Base-by-base conservation (phyloP, 768 basidiomycete species). In the Tylopilus plumbeoviolaceoides region DNA sequence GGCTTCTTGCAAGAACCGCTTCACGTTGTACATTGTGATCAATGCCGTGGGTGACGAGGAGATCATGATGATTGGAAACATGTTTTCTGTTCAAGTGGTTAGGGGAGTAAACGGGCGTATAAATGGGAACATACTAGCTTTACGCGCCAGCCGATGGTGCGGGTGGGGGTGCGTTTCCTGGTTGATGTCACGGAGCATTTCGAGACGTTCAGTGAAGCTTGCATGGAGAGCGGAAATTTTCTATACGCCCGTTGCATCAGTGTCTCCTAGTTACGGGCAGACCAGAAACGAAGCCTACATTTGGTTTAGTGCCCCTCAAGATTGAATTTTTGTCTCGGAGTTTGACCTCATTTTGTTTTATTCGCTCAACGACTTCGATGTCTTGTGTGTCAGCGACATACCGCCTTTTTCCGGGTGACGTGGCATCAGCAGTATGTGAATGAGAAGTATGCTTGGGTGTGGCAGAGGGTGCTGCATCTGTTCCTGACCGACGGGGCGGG, bases 21-120 rank as follows among this genome's bases (percentile, higher is more conserved):
- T 91, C 51, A 98, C 92, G 63, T 99, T 99, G 28, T 46, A 46
- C 50, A 51, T 51, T 4, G 44, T 51, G 28, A 99, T 86, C 50
- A 99, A 81, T 4, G 93, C 85, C 2, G 95, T 98, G 0, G 94
- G 94, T 17, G 15, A 94, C 0, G 94, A 95, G 0, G 95, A 95
- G 41, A 99, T 94, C 75, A 98, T 89, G 70, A 98, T 97, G 64
- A 99, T 98, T 0, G 95, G 95, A 70, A 88, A 88, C 62, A 80
- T 83, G 63, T 83, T 84, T 58, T 81, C 86, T 90, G 68, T 7
- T 17, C 23, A 10, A 1, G 4, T 4, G 31, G 15, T 15, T 25
- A 20, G 17, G 6, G 15, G n/a, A 10, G 25, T 1, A 23, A 10
- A 10, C 1, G 1, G 14, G 42, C 40, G 1, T 15, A 30, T 0